phyloP scores from a whole-genome alignment of 371 early-diverging fungal genomes.

The Lichtheimia ramosa region DNA sequence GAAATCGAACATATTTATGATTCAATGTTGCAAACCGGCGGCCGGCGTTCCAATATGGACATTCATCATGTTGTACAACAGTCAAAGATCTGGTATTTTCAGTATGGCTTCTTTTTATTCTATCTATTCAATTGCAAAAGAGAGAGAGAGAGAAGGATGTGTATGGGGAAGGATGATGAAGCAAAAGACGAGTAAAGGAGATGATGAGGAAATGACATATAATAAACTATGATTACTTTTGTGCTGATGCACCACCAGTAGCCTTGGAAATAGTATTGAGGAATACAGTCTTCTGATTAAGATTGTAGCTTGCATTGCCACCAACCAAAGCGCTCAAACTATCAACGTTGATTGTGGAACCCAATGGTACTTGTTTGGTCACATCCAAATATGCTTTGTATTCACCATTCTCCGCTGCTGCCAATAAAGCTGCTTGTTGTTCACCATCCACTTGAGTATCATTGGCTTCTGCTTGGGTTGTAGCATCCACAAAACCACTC shows the following conservation, averaged over 20 bases:
- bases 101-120: too few relatives aligned
- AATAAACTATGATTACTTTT: neutral
- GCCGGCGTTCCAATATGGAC: too few relatives aligned
- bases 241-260: constrained; percentile 15
- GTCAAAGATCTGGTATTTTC: too few relatives aligned
- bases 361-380: constrained; percentile 21
- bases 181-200: neutral
- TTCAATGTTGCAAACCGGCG: too few relatives aligned
- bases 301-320: constrained; percentile 36
- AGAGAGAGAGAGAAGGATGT: neutral
- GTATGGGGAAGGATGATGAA: neutral
- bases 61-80: too few relatives aligned
- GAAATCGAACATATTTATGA: too few relatives aligned
- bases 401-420: constrained; percentile 30
- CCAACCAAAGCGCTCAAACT: constrained; percentile 29
- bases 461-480: constrained; percentile 5
- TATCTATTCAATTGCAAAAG: neutral
- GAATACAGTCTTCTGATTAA: constrained; percentile 39
- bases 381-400: constrained; percentile 33
- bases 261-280: constrained; percentile 32
- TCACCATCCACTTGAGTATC: constrained; percentile 8
- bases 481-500: neutral
- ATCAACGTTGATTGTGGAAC: constrained; percentile 15
- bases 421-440: constrained; percentile 9
- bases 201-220: neutral